These are phyloP conservation scores for Magnusiomyces sp. DNA, from an alignment of 1,139 yeast genomes.

Conservation along the genomic window DNA sequence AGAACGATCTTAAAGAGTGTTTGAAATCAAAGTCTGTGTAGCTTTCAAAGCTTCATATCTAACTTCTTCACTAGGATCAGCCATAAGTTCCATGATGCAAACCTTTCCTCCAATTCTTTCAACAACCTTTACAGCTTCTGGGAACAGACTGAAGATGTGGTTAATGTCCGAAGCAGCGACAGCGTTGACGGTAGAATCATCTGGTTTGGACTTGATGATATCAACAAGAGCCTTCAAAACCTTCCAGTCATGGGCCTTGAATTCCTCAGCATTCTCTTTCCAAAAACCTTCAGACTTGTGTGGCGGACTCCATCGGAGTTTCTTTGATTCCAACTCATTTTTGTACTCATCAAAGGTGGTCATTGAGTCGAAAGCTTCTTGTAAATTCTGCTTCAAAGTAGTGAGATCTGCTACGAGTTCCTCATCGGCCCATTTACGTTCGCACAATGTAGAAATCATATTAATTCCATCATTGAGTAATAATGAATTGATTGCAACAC, in stretches of 20 bases:
- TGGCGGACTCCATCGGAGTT: constrained; percentile 86
- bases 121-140: constrained; percentile 46
- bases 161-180: constrained; percentile 70
- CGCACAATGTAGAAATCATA: constrained; percentile 58
- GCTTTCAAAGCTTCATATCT: constrained; percentile 93
- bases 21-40: constrained; percentile 85
- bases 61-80: constrained; percentile 74
- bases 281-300: constrained; percentile 85
- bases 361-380: constrained; percentile 65
- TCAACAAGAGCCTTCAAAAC: constrained; percentile 49
- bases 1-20: constrained; percentile 38
- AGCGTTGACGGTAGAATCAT: constrained; percentile 35
- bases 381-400: constrained; percentile 48
- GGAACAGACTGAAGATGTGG: constrained; percentile 54
- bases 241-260: constrained; percentile 72
- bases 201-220: constrained; percentile 23
- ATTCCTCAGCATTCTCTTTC: constrained; percentile 69
- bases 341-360: constrained; percentile 90
- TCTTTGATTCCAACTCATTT: constrained; percentile 71
- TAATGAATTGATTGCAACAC: constrained; percentile 53
- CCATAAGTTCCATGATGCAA: constrained; percentile 78
- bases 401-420: constrained; percentile 73
- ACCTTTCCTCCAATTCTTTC: constrained; percentile 53
- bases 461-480: constrained; percentile 71
- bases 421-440: constrained; percentile 91